A percentile compares a stretch with the other conserved stretches of the same genome.
Evolutionary conservation across 495 filamentous ascomycete genomes (phyloP).

Genomic region (Penicillium coprophilum): DNA sequence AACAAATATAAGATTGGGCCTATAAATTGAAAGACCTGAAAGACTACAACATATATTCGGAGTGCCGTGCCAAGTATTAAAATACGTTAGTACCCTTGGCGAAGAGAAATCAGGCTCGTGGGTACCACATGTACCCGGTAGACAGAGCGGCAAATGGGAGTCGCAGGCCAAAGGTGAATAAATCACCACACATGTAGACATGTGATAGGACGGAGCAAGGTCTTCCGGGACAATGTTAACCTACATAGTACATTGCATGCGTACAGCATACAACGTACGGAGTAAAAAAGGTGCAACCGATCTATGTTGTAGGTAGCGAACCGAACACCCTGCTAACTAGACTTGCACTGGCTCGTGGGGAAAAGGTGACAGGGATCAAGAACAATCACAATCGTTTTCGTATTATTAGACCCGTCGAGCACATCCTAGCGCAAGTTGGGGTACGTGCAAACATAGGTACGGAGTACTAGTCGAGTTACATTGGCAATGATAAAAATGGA

Average conservation of each 20-base stretch:
- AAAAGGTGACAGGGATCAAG: background rate
- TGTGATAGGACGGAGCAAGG: constrained; percentile 11
- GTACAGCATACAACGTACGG: background rate
- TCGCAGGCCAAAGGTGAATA: background rate
- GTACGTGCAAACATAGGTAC: constrained; percentile 5
- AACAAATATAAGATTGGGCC: background rate
- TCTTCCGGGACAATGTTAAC: constrained; percentile 5
- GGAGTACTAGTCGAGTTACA: constrained; percentile 9
- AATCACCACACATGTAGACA: background rate
- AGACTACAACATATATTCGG: background rate
- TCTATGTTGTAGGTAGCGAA: background rate
- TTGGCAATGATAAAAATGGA: background rate
- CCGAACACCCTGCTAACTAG: background rate
- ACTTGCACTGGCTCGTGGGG: background rate
- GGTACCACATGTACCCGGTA: background rate
- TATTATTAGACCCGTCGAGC: background rate
- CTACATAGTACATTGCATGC: background rate
- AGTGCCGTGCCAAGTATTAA: background rate
- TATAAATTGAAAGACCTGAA: background rate
- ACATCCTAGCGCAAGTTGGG: constrained; percentile 8
- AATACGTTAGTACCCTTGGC: background rate
- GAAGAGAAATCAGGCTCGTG: background rate
- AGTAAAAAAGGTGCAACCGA: background rate
- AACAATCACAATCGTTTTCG: constrained; percentile 1
- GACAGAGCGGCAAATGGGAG: constrained; percentile 2